Conservation (phyloP, 805 yeast species). For the Kodamaea nitidulidarum region DNA sequence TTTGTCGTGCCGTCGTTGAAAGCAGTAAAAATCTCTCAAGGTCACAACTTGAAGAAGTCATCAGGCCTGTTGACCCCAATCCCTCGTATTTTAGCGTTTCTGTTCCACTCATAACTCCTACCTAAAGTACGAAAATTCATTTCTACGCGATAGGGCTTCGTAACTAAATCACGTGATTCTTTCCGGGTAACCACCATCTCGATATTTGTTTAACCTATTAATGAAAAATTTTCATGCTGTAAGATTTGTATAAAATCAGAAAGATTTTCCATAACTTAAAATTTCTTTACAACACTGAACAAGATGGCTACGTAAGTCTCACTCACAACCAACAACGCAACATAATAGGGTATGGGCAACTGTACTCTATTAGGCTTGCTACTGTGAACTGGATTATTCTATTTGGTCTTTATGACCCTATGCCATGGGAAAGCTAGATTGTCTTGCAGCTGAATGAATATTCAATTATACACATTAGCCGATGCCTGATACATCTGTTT, state of each 20-base stretch:
- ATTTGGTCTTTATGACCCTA: not conserved
- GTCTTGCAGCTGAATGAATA: constrained; percentile 34
- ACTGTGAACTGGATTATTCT: constrained; percentile 1
- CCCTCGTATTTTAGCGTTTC: no score
- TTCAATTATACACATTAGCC: constrained; percentile 26
- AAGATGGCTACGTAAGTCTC: constrained; percentile 11
- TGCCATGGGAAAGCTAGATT: constrained; percentile 40
- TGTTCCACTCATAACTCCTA: no score
- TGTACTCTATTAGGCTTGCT: not conserved
- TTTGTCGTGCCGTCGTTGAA: no score
- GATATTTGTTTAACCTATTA: not conserved
- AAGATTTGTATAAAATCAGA: not conserved
- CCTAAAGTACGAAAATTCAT: no score
- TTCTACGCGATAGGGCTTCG: not conserved
- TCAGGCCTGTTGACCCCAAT: no score
- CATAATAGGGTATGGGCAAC: constrained; percentile 3
- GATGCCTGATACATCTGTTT: constrained; percentile 43
- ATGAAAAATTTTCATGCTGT: constrained; percentile 5
- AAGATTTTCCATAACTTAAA: not conserved
- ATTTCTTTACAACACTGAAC: constrained; percentile 3
- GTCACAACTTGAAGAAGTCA: no score
- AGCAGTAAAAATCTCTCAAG: no score
- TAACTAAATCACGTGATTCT: constrained; percentile 1
- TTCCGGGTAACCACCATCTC: constrained; percentile 1
- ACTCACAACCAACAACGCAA: constrained; percentile 1